phyloP scores from a whole-genome alignment of 2,329 filamentous ascomycete species.

The Clarireedia sp. region DNA sequence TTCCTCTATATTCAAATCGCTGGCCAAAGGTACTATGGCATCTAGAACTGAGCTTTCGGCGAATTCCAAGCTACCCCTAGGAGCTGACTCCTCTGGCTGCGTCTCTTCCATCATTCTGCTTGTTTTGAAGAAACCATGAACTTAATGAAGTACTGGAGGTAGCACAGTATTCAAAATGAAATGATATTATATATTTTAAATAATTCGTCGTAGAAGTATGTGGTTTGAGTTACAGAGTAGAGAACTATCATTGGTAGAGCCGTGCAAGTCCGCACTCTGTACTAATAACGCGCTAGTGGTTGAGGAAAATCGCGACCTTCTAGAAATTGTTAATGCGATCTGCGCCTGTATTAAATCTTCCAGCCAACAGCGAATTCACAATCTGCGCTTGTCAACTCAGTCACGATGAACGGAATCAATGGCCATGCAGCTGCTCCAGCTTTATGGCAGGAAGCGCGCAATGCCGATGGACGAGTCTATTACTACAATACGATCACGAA shows the following conservation, averaged over 20 bases:
- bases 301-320: slow-evolving; percentile 7
- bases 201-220: neutral
- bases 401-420: slow-evolving; percentile 26
- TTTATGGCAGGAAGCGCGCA: slow-evolving; percentile 74
- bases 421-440: slow-evolving; percentile 34
- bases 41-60: slow-evolving; percentile 51
- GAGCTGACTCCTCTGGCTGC: slow-evolving; percentile 26
- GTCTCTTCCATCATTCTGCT: slow-evolving; percentile 25
- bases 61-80: slow-evolving; percentile 37
- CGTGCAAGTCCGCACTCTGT: neutral
- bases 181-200: neutral
- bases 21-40: slow-evolving; percentile 52
- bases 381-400: neutral
- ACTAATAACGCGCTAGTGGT: slow-evolving; percentile 2
- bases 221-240: neutral
- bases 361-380: slow-evolving; percentile 3
- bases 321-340: slow-evolving; percentile 5
- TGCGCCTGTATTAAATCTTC: neutral
- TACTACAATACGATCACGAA: slow-evolving; percentile 87
- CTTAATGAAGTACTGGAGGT: neutral
- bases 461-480: slow-evolving; percentile 75
- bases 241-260: neutral
- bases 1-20: slow-evolving; percentile 46
- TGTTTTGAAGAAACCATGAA: neutral
- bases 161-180: neutral